Percentiles rank a stretch among this genome's conserved stretches.
Evolutionary conservation across 768 basidiomycete species (phyloP).

Genomic region (Fomitopsis serialis): DNA sequence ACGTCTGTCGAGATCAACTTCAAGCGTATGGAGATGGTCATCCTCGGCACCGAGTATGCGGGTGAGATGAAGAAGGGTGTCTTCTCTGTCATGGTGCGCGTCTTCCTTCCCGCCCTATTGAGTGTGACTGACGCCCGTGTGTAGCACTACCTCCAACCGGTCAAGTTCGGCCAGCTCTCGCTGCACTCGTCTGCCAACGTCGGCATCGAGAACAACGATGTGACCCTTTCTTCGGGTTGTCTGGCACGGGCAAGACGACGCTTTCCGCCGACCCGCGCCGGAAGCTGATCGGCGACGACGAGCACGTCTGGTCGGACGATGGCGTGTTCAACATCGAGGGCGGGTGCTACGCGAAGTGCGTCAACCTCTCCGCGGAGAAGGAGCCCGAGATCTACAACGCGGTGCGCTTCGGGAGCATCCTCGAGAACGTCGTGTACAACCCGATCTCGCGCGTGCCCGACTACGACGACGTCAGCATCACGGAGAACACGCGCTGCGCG

Average conservation of each 20-base stretch:
- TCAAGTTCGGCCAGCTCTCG: slow-evolving; percentile 97
- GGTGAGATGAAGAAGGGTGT: slow-evolving; percentile 99
- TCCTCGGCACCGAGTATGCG: slow-evolving; percentile 96
- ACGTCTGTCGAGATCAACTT: slow-evolving; percentile 99
- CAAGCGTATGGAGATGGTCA: slow-evolving; percentile 99
- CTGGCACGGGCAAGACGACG: slow-evolving; percentile 98
- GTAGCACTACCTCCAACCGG: slow-evolving; percentile 94
- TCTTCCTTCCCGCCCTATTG: background rate
- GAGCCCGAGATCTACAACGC: slow-evolving; percentile 98
- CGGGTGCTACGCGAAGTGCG: slow-evolving; percentile 97
- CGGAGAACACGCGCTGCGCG: slow-evolving; percentile 98
- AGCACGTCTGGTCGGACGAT: slow-evolving; percentile 98
- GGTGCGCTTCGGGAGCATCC: slow-evolving; percentile 91
- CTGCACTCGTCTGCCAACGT: slow-evolving; percentile 98
- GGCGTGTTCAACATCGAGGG: slow-evolving; percentile 99
- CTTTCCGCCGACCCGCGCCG: slow-evolving; percentile 95
- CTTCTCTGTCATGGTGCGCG: slow-evolving; percentile 89
- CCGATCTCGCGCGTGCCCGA: slow-evolving; percentile 78
- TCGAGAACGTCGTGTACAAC: slow-evolving; percentile 98
- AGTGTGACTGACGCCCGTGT: slow-evolving; percentile 1
- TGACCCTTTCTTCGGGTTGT: slow-evolving; percentile 99
- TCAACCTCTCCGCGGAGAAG: slow-evolving; percentile 95
- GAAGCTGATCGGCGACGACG: slow-evolving; percentile 95
- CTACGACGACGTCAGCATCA: slow-evolving; percentile 95
- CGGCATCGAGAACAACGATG: slow-evolving; percentile 81